phyloP scores from a whole-genome alignment of 2,329 filamentous ascomycete genomes.

The Trichoderma guizhouense region DNA sequence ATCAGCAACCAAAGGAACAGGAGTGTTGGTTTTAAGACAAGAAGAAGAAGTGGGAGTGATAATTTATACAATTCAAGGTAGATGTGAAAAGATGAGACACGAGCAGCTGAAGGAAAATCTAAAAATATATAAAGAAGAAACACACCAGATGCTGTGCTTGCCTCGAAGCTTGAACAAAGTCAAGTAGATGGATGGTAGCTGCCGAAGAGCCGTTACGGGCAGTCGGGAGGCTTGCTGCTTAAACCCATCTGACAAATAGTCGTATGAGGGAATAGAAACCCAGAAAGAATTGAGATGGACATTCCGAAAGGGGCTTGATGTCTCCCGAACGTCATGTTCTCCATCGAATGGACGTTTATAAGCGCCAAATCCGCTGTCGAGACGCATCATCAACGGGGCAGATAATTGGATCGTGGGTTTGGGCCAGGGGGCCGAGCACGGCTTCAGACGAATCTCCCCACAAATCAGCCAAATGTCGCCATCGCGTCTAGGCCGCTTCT shows the following conservation, averaged over 20 bases:
- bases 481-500: constrained; percentile 12
- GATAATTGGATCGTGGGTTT: constrained; percentile 1
- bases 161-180: background rate
- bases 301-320: background rate
- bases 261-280: constrained; percentile 8
- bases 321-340: background rate
- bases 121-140: background rate
- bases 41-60: background rate
- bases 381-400: background rate
- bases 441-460: constrained; percentile 8
- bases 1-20: background rate
- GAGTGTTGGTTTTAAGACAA: background rate
- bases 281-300: background rate
- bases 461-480: constrained; percentile 14
- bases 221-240: background rate
- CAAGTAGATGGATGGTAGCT: background rate
- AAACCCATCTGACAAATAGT: background rate
- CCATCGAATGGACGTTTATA: background rate
- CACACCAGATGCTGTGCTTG: background rate
- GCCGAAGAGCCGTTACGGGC: constrained; percentile 7
- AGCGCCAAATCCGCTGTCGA: background rate
- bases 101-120: background rate
- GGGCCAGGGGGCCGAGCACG: background rate
- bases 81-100: background rate
- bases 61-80: background rate